Base-by-base conservation (phyloP, 1,284 basidiomycete species). In the Ceratorhiza oryzae-sativae region DNA sequence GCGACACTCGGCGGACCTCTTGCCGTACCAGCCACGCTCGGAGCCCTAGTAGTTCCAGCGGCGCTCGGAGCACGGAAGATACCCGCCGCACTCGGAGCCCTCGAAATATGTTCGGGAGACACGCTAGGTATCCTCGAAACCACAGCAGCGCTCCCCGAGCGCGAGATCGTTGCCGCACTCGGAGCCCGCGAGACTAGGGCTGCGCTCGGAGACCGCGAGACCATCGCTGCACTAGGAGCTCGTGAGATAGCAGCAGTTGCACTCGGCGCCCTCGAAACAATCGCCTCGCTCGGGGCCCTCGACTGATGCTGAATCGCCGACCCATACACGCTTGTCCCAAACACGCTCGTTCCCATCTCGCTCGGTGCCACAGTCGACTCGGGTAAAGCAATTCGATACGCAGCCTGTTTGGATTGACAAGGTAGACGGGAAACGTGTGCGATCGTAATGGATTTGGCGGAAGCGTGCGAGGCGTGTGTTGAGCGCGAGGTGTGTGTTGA, bases 141-240 rank as follows among this genome's bases (percentile, higher is more conserved):
- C 6, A 6, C 45, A 48, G 42, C 42, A 23, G 42, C 60, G 32
- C 60, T 62, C 5, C 39, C 39, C 15, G 59, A 32, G 8, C 39
- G n/a, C 4, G 20, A 3, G 32, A 59, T 39, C n/a, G 30, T 32
- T 12, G 56, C 56, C 34, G 56, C 56, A 39, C 56, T 59, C 10
- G 56, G 56, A 20, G 56, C 56, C 34, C 56, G 34, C n/a, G 56
- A 61, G n/a, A 61, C 25, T 6, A n/a, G 25, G 6, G 59, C 34
- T 12, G 23, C 34, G 25, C 59, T 41, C 3, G 39, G 8, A 20
- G 34, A 23, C 6, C 39, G 5, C 15, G 20, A 18, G 39, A 46
- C 3, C 4, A 4, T 39, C 30, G 32, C 51, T 27, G 56, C 56
- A 59, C 30, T 59, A 9, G 56, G 56, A 20, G 56, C 56, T 12